Conservation (phyloP, 495 filamentous ascomycete genomes). For the Astrothelium subdiscretum region DNA sequence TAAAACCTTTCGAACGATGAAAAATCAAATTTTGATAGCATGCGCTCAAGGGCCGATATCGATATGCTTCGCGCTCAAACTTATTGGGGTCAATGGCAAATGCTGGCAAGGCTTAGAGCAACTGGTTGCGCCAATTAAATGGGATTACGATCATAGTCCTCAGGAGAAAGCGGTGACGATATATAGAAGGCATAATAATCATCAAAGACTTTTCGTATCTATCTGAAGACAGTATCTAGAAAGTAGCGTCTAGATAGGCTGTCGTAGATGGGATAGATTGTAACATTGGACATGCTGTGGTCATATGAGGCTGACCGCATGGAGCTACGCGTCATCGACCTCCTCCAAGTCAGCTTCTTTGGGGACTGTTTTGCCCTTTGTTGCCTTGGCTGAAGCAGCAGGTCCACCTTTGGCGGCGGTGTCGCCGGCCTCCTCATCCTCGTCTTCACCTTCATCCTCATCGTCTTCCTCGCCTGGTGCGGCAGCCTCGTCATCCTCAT, state of each 20-base stretch:
- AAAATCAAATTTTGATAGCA: too few relatives aligned
- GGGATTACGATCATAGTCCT: not conserved
- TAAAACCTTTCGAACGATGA: too few relatives aligned
- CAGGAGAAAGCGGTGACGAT: not conserved
- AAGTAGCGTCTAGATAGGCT: not conserved
- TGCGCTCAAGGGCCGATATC: too few relatives aligned
- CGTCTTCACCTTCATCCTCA: conserved; percentile 12
- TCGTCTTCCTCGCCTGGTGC: conserved; percentile 16
- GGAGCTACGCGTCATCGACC: conserved; percentile 14
- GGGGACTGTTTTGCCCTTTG: conserved; percentile 11
- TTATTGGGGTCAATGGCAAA: too few relatives aligned
- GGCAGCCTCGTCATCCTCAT: conserved; percentile 11
- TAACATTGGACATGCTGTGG: not conserved
- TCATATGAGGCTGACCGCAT: not conserved
- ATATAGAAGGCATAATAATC: not conserved
- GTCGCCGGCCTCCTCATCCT: conserved; percentile 12
- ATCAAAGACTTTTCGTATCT: not conserved
- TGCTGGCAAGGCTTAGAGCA: too few relatives aligned
- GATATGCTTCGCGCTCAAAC: too few relatives aligned
- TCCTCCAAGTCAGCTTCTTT: conserved; percentile 21
- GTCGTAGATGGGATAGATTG: not conserved
- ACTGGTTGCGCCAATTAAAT: too few relatives aligned
- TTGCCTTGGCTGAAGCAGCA: conserved; percentile 16
- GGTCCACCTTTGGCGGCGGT: conserved; percentile 19
- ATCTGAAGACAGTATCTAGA: not conserved